Base-by-base conservation (phyloP, 768 basidiomycete species). In the Tephrocybe sp. region DNA sequence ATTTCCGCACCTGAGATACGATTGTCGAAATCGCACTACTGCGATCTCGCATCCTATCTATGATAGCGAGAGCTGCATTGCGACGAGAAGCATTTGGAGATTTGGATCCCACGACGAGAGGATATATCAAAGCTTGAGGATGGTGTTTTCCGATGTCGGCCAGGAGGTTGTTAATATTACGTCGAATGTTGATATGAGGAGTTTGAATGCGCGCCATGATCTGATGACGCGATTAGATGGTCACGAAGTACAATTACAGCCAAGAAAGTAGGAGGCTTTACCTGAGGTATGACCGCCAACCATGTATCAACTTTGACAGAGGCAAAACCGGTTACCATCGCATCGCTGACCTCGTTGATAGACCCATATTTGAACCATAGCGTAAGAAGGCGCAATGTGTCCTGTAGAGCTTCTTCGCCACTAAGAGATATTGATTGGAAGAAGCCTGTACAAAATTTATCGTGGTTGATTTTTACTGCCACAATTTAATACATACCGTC, bases 201-300 rank as follows among this genome's bases (percentile, higher is more conserved):
- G 93, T 96, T 73, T 99, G 95, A 57, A 99, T 95, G 15, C 96
- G 87, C 35, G 96, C 96, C 60, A 99, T 98, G 56, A 99, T 96
- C 92, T 98, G 49, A 31, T 51, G 28, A 21, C 19, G 18, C 4
- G 39, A 18, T 46, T 26, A 37, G n/a, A n/a, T n/a, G n/a, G n/a
- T n/a, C n/a, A n/a, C 44, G 37, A 43, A 21, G 31, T 31, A 18
- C 8, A 26, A 12, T 16, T 9, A 15, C 25, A 40, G n/a, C n/a
- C 18, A 15, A 13, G 15, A 8, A 38, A 16, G 13, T 37, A 11
- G 22, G 16, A 13, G 4, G 25, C 15, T 70, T 49, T 66, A 92
- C 94, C 80, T 98, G 95, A 39, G 96, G 96, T 47, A 98, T 93
- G 55, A 99, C 96, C 63, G 98, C 94, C 30, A 99, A 76, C 96